A percentile compares a stretch with the other conserved stretches of the same genome.
Conservation (phyloP, 306 rosid genomes). For the Casuarina equisetifolia region DNA sequence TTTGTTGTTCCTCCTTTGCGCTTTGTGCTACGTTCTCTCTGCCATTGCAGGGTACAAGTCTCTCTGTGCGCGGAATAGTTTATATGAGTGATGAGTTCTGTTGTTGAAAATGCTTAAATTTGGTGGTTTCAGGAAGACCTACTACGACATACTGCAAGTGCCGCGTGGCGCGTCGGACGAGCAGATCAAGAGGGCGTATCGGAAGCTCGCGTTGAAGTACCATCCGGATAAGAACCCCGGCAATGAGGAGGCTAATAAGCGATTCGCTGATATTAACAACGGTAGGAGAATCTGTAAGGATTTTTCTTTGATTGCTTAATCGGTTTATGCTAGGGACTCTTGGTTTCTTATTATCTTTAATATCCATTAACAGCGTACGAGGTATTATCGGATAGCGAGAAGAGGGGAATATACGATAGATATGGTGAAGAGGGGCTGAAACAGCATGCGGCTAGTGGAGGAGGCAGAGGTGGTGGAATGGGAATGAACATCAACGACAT, state of each 20-base stretch:
- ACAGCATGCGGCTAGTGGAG: constrained; percentile 94
- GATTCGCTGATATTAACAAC: constrained; percentile 84
- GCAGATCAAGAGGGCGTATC: constrained; percentile 91
- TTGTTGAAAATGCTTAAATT: neutral
- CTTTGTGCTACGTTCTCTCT: constrained; percentile 57
- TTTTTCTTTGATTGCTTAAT: neutral
- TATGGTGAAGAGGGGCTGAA: constrained; percentile 95
- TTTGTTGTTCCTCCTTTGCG: constrained; percentile 51
- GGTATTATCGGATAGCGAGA: constrained; percentile 81
- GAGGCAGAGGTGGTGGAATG: constrained; percentile 79
- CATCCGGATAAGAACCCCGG: constrained; percentile 98
- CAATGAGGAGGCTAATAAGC: constrained; percentile 85
- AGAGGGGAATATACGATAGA: constrained; percentile 79
- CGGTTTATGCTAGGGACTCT: neutral
- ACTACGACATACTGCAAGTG: constrained; percentile 81
- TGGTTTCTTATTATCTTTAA: constrained; percentile 17
- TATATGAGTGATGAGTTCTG: neutral
- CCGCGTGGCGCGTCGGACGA: constrained; percentile 86
- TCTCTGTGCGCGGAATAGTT: neutral
- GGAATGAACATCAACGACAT: constrained; percentile 91
- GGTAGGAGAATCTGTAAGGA: constrained; percentile 34
- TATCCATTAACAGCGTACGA: constrained; percentile 68
- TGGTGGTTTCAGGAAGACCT: constrained; percentile 60
- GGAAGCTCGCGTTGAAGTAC: constrained; percentile 93
- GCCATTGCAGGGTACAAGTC: constrained; percentile 66